Base-by-base conservation (phyloP, 345 rosid genomes). In the Eucalyptus pumila region DNA sequence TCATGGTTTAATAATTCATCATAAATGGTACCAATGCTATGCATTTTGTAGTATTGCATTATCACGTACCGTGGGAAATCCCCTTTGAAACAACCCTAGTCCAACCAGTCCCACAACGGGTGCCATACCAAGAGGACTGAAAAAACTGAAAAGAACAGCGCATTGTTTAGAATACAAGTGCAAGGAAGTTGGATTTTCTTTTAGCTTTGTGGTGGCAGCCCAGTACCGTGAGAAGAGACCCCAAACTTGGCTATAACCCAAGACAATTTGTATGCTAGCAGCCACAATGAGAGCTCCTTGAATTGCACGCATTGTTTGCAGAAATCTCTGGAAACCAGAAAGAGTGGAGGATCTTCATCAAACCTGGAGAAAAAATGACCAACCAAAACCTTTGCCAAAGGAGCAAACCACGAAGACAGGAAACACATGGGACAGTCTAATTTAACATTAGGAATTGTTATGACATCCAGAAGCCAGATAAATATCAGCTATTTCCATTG, bases 71-170 rank as follows among this genome's bases (percentile, higher is more conserved):
- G 88, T 91, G 10, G 99, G 99, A 91, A 98, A 98, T 51, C 99
- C 99, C 87, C 97, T 92, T 85, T 94, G 96, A 88, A 98, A 96
- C 92, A 98, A 89, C 52, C 99, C 99, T 86, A 98, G 96, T 90
- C 99, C 99, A 88, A 98, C 98, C 86, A 97, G 91, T 92, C 96
- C 94, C 60, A 98, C 99, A 91, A 97, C 97, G 6, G 99, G 99
- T 86, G 97, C 97, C 92, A 96, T 92, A 87, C 97, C 95, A 42
- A 98, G 93, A 92, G 99, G 98, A 91, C 97, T 97, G 87, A 98
- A 96, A 87, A 94, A 94, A 90, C 99, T 97, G 95, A 87, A 91
- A 87, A 44, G 45, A 88, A 90, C 86, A 86, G 32, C 86, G 83
- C 32, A 26, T 17, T 8, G 34, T 83, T 40, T 44, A 50, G 50